These are phyloP conservation scores for Solanum ossicruentum DNA, from an alignment of 257 asterid species.

Conservation along the genomic window DNA sequence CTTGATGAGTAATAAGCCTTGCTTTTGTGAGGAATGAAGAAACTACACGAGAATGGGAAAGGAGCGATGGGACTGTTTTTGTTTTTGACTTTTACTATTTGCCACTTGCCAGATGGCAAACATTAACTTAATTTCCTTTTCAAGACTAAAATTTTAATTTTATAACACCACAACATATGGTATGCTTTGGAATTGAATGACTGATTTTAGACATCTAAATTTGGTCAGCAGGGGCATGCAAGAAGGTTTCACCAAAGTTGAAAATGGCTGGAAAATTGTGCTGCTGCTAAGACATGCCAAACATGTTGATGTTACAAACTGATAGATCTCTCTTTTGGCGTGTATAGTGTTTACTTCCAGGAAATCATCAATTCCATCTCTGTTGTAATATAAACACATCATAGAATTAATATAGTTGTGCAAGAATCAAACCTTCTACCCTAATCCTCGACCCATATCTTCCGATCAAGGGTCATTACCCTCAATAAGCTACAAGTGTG, in stretches of 20 bases:
- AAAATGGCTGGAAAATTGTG: background rate
- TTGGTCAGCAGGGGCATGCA: background rate
- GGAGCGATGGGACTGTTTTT: background rate
- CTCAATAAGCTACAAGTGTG: background rate
- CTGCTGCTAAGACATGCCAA: background rate
- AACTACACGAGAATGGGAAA: background rate
- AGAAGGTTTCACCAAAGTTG: background rate
- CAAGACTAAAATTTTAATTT: background rate
- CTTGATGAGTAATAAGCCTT: background rate
- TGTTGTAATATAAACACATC: background rate
- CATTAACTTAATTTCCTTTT: background rate
- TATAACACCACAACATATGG: background rate
- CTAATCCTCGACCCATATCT: background rate
- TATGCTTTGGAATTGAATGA: background rate
- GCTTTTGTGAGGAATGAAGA: background rate
- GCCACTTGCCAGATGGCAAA: background rate
- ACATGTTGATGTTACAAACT: background rate
- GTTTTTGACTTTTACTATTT: background rate
- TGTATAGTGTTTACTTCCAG: background rate
- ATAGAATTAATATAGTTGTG: background rate
- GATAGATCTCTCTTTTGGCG: background rate
- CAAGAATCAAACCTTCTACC: background rate
- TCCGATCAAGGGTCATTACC: background rate
- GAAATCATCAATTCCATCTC: background rate
- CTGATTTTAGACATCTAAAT: background rate